Percentiles rank a stretch among this genome's conserved stretches.
Conservation (phyloP, 176 grass and related monocot genomes). For the Lolium perenne region DNA sequence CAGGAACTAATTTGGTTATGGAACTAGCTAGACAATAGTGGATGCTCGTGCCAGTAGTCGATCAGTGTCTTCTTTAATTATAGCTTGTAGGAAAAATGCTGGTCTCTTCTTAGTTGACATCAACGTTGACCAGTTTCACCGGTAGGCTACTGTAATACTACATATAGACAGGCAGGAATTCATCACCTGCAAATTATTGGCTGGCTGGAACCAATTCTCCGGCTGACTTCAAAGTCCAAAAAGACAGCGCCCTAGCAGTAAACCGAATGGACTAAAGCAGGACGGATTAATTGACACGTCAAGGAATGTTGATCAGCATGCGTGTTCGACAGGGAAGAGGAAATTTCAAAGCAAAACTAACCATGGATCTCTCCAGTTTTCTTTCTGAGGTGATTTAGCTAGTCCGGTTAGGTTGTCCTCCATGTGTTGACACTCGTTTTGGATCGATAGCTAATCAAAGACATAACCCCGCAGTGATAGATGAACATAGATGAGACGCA, state of each 20-base stretch:
- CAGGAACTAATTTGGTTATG: no score
- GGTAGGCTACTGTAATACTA: no score
- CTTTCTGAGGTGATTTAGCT: background rate
- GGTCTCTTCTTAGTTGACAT: background rate
- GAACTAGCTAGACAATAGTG: no score
- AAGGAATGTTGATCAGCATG: background rate
- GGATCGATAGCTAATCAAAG: no score
- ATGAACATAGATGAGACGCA: no score
- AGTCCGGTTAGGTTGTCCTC: no score
- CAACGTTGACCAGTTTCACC: no score
- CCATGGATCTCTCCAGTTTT: background rate
- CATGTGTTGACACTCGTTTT: no score
- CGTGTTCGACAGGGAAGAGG: background rate
- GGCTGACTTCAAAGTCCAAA: background rate
- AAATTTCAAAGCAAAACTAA: background rate
- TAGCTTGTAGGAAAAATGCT: background rate
- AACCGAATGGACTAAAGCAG: slow-evolving; percentile 8
- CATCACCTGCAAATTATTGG: background rate
- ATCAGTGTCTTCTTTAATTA: background rate
- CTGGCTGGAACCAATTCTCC: background rate
- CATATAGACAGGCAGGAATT: no score
- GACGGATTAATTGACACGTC: background rate
- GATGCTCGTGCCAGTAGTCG: background rate
- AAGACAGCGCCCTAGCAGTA: background rate
- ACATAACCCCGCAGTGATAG: no score